Evolutionary conservation across 2,329 filamentous ascomycete species (phyloP), one percentile per base, ranked within the genome.

Genomic region (Alternaria ventricosa): DNA sequence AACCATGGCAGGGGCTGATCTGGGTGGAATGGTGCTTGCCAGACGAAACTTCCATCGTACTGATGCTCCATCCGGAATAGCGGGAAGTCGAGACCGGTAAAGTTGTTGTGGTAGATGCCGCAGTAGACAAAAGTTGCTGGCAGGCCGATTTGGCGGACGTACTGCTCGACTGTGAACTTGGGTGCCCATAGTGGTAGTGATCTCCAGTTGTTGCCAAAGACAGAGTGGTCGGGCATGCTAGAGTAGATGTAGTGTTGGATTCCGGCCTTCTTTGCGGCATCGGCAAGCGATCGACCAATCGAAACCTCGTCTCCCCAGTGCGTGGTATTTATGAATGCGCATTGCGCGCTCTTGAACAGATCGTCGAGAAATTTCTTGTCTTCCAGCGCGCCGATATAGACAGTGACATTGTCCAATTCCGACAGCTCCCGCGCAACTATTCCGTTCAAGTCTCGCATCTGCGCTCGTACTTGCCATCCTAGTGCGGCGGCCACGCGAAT

Each of bases 41-140:
- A 98, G 62, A 90, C 84, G 78, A 97, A 97, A 57, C 92, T 94
- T 18, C 93, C 94, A 73, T 97, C 93, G 2, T 85, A 80, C 80
- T 93, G 90, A 50, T 97, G 84, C 67, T 96, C 93, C 92, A 97
- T 97, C 82, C 94, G 96, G 83, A 98, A 98, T 5, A 98, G 86
- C 1, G 96, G 96, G 76, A 97, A 98, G 1, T 89, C 89, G 30
- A 97, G 86, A 50, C 92, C 96, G 28, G 95, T 98, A 82, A 98
- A 99, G 79, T 99, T 98, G 82, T 98, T 98, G 85, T 98, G 97
- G 85, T 98, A 99, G 73, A 97, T 97, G 63, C 95, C 96, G 10
- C 94, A 93, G 81, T 97, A 97, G 69, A 97, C 90, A 79, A 97
- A 98, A 0, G 95, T 98, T 1, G 94, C 90, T 0, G 93, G 93